Base-by-base conservation (phyloP, 2,329 filamentous ascomycete genomes). In the Xylariaceae sp. region DNA sequence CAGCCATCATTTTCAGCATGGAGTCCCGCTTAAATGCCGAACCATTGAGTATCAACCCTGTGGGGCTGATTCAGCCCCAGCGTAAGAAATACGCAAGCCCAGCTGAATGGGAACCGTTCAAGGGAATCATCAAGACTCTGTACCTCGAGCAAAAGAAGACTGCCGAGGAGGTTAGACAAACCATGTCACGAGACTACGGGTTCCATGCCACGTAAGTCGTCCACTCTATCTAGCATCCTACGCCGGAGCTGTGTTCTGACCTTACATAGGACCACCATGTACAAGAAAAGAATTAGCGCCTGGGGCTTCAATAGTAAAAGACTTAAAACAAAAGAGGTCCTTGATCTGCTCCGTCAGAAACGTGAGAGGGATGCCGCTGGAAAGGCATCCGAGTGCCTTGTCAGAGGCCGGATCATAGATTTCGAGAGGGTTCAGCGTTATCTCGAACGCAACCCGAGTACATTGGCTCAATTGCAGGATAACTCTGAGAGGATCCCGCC, bases 241-340 rank as follows among this genome's bases (percentile, higher is more conserved):
- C 29, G 45, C 32, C 32, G 40, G 50, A 20, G 37, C 41, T 48
- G 16, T 18, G 4, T 21, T 44, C 58, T 65, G 41, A 66, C 49
- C 18, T 44, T 44, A 26, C 41, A 40, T 54, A 76, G 74, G 19
- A 72, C 74, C 51, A 75, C 75, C 61, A 77, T 77, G 73, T 77
- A 74, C 65, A 77, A 77, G 67, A 75, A 74, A 44, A 70, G 74
- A 44, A 75, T 77, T 46, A 74, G 70, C 67, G 72, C 73, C 60
- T 77, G 75, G 75, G 71, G 73, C 4, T 69, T 77, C 42, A 73
- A 75, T 49, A 76, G 76, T 61, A 77, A 77, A 60, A 37, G 32
- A 10, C 65, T 77, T 48, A 75, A 75, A 59, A 71, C 74, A 43
- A 71, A 74, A 26, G 75, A 76, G 54, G 73, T 77, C 3, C 59